Percentiles rank a stretch among this genome's conserved stretches.
phyloP scores from a whole-genome alignment of 2,329 filamentous ascomycete genomes.

The Elsinoe fawcettii region DNA sequence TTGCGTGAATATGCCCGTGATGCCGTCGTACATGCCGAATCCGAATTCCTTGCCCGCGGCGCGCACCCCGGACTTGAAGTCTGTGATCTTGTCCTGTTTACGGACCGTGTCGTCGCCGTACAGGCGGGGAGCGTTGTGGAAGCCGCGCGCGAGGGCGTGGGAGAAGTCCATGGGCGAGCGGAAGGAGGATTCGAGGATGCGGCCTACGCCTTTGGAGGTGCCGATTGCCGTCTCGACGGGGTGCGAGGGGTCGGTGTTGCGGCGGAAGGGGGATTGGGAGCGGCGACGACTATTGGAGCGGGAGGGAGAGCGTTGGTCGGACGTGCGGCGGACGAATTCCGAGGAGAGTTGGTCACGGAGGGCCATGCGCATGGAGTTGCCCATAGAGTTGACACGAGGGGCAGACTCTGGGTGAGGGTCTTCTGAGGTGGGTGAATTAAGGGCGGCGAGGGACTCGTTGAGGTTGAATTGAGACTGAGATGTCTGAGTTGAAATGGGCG shows the following conservation, averaged over 20 bases:
- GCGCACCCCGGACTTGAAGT: slow-evolving; percentile 51
- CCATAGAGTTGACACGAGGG: slow-evolving; percentile 15
- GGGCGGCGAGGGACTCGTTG: slow-evolving; percentile 19
- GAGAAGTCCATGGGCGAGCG: slow-evolving; percentile 53
- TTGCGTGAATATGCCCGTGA: slow-evolving; percentile 67
- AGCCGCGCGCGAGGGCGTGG: slow-evolving; percentile 57
- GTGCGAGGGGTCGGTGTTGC: slow-evolving; percentile 17
- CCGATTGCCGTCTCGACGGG: slow-evolving; percentile 22
- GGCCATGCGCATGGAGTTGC: slow-evolving; percentile 15
- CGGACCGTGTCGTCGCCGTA: slow-evolving; percentile 65
- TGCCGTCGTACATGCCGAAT: slow-evolving; percentile 49
- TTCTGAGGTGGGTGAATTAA: slow-evolving; percentile 9
- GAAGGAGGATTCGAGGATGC: slow-evolving; percentile 30
- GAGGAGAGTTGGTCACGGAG: slow-evolving; percentile 15
- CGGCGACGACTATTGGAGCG: not conserved
- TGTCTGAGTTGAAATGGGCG: not conserved
- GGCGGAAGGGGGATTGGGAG: slow-evolving; percentile 2
- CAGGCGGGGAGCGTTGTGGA: slow-evolving; percentile 62
- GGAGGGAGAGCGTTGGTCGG: not conserved
- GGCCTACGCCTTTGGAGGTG: slow-evolving; percentile 31
- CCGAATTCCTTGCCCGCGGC: slow-evolving; percentile 25
- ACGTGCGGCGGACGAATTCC: slow-evolving; percentile 10
- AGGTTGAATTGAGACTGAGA: slow-evolving; percentile 17
- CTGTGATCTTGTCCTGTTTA: slow-evolving; percentile 55
- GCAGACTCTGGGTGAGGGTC: not conserved